Evolutionary conservation across 371 early-diverging fungal species (phyloP).

Genomic region (Dichotomocladium elegans): DNA sequence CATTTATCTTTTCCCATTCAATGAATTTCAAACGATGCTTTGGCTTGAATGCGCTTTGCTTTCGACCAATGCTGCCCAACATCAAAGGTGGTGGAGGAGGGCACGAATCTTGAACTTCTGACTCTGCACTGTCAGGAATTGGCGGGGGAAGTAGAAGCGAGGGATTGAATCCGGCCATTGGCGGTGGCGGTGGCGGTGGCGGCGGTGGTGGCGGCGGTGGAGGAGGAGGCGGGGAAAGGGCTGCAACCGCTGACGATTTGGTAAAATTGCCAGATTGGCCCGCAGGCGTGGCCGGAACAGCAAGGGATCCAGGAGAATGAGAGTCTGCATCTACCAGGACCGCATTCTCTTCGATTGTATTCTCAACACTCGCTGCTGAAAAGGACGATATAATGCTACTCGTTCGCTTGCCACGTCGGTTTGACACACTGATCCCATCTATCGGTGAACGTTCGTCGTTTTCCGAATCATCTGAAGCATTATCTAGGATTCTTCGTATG

Average conservation of each 20-base stretch:
- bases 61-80: constrained; percentile 27
- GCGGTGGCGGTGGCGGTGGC: constrained; percentile 10
- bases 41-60: constrained; percentile 56
- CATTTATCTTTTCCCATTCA: constrained; percentile 84
- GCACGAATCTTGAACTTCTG: constrained; percentile 9
- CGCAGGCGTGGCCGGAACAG: too few relatives aligned
- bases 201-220: constrained; percentile 10
- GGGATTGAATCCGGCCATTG: constrained; percentile 17
- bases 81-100: constrained; percentile 26
- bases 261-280: too few relatives aligned
- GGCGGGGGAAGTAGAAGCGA: constrained; percentile 29
- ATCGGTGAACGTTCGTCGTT: neutral
- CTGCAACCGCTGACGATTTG: too few relatives aligned
- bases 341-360: neutral
- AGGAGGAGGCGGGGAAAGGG: constrained; percentile 3
- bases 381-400: constrained; percentile 12
- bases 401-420: constrained; percentile 6
- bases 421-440: constrained; percentile 9
- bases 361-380: constrained; percentile 3
- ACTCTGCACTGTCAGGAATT: constrained; percentile 19
- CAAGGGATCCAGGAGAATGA: too few relatives aligned
- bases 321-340: too few relatives aligned
- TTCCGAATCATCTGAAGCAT: constrained; percentile 4
- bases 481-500: constrained; percentile 8
- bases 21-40: constrained; percentile 73